Base-by-base conservation (phyloP, 371 early-diverging fungal genomes). In the Lichtheimia ornata region DNA sequence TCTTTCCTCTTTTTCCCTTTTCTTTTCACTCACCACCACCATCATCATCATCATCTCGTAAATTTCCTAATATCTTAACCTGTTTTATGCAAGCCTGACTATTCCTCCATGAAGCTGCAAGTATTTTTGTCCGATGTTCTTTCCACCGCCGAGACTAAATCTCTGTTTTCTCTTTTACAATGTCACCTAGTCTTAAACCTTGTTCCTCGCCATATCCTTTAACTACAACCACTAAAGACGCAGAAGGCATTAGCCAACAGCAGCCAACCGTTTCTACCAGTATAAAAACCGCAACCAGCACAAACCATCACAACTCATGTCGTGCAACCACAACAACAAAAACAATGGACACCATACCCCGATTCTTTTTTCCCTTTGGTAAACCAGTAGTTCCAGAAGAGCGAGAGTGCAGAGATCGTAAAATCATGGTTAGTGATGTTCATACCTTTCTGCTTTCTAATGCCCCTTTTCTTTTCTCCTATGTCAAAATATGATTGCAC, bases 291-390 rank as follows among this genome's bases (percentile, higher is more conserved):
- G 41, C 55, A 54, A 40, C 53, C 5, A 35, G 15, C 15, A 53
- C 28, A 40, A 53, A 25, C 17, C 28, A 53, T 17, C 52, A 51
- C 27, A 22, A 14, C 25, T 6, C 15, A 14, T 51, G 25, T 14
- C 15, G 52, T 24, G 15, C 25, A 18, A 51, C 50, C 28, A 53
- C 15, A 11, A 35, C 53, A 35, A 53, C 53, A 14, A 9, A 24
- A 11, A 28, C 28, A 12, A 15, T 30, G 42, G 14, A 45, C 18
- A 20, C 24, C 42, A 76, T 81, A 40, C 81, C 81, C 30, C 73
- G 52, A 17, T 78, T 78, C 35, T 78, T 73, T 44, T 78, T 78
- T 58, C 74, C 75, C 2, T 58, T 68, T 63, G 78, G 78, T 0
- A 70, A 69, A 41, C 76, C 82, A 25, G 50, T 66, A 12, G 58